phyloP scores from a whole-genome alignment of 2,329 filamentous ascomycete species.

The Fusarium illudens region DNA sequence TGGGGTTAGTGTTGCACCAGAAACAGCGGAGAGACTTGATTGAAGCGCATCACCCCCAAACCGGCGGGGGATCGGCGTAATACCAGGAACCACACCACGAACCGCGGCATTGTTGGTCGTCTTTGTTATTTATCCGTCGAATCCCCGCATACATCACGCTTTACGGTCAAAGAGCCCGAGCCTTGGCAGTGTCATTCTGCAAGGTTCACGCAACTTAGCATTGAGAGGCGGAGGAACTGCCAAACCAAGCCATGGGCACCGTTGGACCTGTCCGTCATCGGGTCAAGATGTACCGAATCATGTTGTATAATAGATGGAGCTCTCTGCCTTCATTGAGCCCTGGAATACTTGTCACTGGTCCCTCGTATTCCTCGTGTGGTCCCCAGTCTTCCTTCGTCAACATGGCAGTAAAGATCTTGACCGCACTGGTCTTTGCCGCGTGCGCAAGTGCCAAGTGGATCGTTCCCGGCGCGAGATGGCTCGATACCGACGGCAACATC shows the following conservation, averaged over 20 bases:
- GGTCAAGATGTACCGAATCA: slow-evolving; percentile 18
- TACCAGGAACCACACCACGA: slow-evolving; percentile 4
- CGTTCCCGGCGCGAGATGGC: slow-evolving; percentile 68
- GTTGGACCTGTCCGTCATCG: background rate
- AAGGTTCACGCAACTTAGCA: background rate
- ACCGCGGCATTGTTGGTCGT: background rate
- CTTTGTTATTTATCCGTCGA: slow-evolving; percentile 12
- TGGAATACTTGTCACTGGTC: background rate
- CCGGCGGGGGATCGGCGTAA: slow-evolving; percentile 31
- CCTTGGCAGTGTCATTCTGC: background rate
- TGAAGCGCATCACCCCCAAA: slow-evolving; percentile 29
- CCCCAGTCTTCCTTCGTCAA: background rate
- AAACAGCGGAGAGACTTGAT: slow-evolving; percentile 13
- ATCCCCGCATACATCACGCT: background rate
- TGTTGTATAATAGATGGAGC: slow-evolving; percentile 8
- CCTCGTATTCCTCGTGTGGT: background rate
- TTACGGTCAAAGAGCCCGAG: background rate
- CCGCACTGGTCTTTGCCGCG: slow-evolving; percentile 21
- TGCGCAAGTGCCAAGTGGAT: slow-evolving; percentile 56
- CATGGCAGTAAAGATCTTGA: slow-evolving; percentile 4
- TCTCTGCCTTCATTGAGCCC: background rate
- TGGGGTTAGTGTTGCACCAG: background rate
- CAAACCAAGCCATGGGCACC: slow-evolving; percentile 1
- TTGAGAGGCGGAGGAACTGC: slow-evolving; percentile 2
- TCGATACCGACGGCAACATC: slow-evolving; percentile 65